A percentile compares a stretch with the other conserved stretches of the same genome.
Conservation (phyloP, 768 basidiomycete species). For the Leucogyrophana mollusca region DNA sequence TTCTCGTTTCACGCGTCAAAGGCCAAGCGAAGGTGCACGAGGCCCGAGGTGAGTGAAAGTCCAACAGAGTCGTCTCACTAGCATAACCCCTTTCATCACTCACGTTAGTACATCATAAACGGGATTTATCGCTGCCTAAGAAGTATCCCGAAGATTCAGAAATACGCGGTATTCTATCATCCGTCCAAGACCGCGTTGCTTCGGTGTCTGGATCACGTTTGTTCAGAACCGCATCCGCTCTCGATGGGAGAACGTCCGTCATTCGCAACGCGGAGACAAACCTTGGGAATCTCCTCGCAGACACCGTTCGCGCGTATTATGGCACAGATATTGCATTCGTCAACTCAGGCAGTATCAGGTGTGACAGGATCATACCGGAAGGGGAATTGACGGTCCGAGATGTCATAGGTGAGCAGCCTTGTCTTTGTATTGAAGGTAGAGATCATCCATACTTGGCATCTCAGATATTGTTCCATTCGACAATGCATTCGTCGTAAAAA, state of each 20-base stretch:
- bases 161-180: background rate
- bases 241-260: background rate
- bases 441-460: background rate
- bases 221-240: background rate
- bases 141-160: background rate
- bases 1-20: background rate
- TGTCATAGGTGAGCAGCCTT: background rate
- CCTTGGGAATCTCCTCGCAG: background rate
- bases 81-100: too few relatives aligned
- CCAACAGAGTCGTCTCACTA: too few relatives aligned
- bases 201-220: background rate
- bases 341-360: background rate
- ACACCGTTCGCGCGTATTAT: background rate
- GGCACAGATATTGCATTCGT: background rate
- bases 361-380: background rate
- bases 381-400: background rate
- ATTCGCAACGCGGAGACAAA: background rate
- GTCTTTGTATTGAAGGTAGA: background rate
- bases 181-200: background rate
- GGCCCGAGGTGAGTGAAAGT: background rate
- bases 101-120: background rate
- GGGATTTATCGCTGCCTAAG: background rate
- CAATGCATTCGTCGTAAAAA: background rate
- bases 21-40: background rate
- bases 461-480: constrained; percentile 1